Evolutionary conservation across 192 early-diverging fungal species (phyloP).

Genomic region (Allomyces javanicus): DNA sequence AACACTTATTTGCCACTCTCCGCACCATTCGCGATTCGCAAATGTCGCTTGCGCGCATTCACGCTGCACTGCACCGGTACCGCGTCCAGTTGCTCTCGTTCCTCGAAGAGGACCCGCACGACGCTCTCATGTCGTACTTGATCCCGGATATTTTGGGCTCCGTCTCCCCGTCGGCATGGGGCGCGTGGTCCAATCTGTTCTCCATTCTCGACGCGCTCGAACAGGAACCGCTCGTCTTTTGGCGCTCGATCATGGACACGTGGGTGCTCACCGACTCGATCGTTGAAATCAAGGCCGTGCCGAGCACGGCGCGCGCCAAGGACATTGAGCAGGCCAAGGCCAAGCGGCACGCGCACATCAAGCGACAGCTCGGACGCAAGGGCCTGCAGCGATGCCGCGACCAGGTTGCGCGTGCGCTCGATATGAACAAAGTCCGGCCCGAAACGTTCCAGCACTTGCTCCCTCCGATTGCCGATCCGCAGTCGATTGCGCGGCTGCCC

Average conservation of each 20-base stretch:
- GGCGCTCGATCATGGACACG: conserved; percentile 25
- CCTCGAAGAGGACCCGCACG: conserved; percentile 40
- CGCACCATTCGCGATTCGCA: background rate
- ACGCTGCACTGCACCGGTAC: conserved; percentile 4
- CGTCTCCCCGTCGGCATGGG: conserved; percentile 21
- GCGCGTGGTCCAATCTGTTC: conserved; percentile 31
- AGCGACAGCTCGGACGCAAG: conserved; percentile 16
- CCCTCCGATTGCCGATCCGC: background rate
- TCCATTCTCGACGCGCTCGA: conserved; percentile 30
- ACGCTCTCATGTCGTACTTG: conserved; percentile 25
- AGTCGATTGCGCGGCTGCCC: background rate
- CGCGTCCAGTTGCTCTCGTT: conserved; percentile 20
- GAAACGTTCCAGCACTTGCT: background rate
- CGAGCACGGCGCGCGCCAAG: conserved; percentile 26
- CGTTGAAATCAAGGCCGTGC: conserved; percentile 35
- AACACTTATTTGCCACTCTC: background rate
- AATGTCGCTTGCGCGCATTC: conserved; percentile 3
- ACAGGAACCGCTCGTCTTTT: conserved; percentile 25
- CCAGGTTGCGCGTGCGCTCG: background rate
- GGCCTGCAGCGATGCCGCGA: conserved; percentile 25
- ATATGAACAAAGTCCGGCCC: background rate
- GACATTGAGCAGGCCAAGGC: conserved; percentile 19
- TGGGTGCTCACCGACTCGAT: conserved; percentile 33
- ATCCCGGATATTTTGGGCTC: conserved; percentile 28
- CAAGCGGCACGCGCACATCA: conserved; percentile 14